These are phyloP conservation scores for Cynanchum wilfordii DNA, from an alignment of 257 asterid species.

Conservation along the genomic window DNA sequence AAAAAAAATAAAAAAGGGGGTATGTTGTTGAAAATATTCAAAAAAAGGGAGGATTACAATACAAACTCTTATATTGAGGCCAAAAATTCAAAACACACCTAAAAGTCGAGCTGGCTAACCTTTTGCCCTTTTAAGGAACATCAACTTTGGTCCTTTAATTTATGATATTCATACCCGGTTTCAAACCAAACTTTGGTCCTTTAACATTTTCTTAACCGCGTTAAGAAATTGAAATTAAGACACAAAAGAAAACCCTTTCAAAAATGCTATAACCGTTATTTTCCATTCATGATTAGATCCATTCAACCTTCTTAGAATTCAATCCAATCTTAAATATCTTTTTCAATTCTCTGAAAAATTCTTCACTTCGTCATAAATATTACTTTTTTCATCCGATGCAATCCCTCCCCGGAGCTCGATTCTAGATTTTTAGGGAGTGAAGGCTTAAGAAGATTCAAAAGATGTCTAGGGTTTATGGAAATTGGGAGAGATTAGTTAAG, in stretches of 20 bases:
- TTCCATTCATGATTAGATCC: neutral
- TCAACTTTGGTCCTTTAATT: neutral
- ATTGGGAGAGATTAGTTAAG: slow-evolving; percentile 81
- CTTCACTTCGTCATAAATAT: neutral
- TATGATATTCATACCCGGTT: too few species aligned
- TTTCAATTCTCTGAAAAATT: neutral
- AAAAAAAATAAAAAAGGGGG: too few species aligned
- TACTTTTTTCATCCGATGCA: too few species aligned
- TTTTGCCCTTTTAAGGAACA: too few species aligned
- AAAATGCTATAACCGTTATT: neutral
- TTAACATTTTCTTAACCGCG: neutral
- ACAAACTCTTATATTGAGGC: too few species aligned
- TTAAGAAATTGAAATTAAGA: neutral
- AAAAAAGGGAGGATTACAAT: too few species aligned
- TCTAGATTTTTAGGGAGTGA: slow-evolving; percentile 6
- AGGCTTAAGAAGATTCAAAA: neutral
- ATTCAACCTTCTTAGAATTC: neutral
- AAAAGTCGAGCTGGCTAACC: too few species aligned
- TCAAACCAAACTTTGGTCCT: neutral
- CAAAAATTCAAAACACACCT: too few species aligned
- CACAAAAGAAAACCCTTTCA: neutral
- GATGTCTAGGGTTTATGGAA: slow-evolving; percentile 70
- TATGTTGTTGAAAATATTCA: too few species aligned
- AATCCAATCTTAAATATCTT: neutral
- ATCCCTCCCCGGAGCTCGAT: neutral